Evolutionary conservation across 1,284 basidiomycete genomes (phyloP).

Genomic region (Afroboletus lepidellus): DNA sequence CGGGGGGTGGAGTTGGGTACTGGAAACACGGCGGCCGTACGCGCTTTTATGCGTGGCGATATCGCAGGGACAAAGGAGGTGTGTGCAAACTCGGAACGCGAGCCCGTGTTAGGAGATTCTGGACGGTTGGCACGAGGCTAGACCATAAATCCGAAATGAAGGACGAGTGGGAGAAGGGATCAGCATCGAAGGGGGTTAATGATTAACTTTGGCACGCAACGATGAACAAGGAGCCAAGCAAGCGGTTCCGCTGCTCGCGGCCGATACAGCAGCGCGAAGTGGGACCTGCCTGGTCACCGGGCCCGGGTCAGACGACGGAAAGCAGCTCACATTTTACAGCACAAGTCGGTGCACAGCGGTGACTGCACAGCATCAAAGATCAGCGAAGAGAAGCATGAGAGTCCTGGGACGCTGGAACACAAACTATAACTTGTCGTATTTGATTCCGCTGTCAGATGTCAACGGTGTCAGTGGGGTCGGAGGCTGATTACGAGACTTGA

Average conservation of each 20-base stretch:
- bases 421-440: constrained; percentile 13
- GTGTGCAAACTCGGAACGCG: constrained; percentile 31
- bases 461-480: constrained; percentile 14
- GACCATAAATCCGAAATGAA: constrained; percentile 37
- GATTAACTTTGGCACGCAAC: constrained; percentile 34
- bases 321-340: constrained; percentile 29
- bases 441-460: constrained; percentile 34
- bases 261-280: constrained; percentile 18
- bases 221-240: constrained; percentile 24
- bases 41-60: constrained; percentile 35
- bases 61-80: constrained; percentile 27
- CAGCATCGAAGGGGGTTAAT: constrained; percentile 35
- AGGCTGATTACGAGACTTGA: constrained; percentile 21
- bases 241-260: constrained; percentile 29
- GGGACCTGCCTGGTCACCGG: constrained; percentile 12
- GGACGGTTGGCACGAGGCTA: constrained; percentile 34
- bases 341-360: constrained; percentile 12
- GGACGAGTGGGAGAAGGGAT: constrained; percentile 34
- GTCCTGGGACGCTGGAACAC: not conserved
- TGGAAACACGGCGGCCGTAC: constrained; percentile 19
- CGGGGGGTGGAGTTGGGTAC: constrained; percentile 9
- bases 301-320: constrained; percentile 5
- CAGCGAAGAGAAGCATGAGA: constrained; percentile 12
- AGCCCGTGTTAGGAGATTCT: constrained; percentile 33
- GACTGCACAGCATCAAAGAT: constrained; percentile 25